Percentiles rank a stretch among this genome's conserved stretches.
These are phyloP conservation scores for Termitomyces sp. DNA, from an alignment of 768 basidiomycete genomes.

Conservation along the genomic window DNA sequence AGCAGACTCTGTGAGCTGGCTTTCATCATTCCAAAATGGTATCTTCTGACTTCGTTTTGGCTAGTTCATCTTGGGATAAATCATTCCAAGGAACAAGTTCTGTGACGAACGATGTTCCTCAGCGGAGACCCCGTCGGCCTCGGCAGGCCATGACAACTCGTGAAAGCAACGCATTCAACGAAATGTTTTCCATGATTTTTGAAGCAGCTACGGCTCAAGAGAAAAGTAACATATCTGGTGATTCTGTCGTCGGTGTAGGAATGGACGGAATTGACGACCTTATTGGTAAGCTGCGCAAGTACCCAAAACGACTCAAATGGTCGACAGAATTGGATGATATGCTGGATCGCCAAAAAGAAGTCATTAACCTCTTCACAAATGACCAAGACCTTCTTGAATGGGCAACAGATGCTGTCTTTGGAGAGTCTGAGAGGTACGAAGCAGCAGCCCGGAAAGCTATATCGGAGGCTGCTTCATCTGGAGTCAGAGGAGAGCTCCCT, in stretches of 20 bases:
- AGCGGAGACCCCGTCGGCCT: slow-evolving; percentile 17
- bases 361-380: slow-evolving; percentile 62
- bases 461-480: slow-evolving; percentile 20
- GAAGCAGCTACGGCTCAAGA: slow-evolving; percentile 39
- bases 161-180: slow-evolving; percentile 62
- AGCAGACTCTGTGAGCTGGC: background rate
- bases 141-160: slow-evolving; percentile 63
- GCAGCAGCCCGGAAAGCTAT: slow-evolving; percentile 38
- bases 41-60: background rate
- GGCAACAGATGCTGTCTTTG: slow-evolving; percentile 68
- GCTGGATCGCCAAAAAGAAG: slow-evolving; percentile 67
- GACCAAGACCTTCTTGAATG: slow-evolving; percentile 73
- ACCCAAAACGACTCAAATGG: slow-evolving; percentile 45
- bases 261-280: slow-evolving; percentile 39
- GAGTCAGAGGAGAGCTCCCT: slow-evolving; percentile 22
- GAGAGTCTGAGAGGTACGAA: slow-evolving; percentile 46
- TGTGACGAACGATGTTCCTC: slow-evolving; percentile 38
- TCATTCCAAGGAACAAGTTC: slow-evolving; percentile 30
- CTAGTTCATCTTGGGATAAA: slow-evolving; percentile 6
- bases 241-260: slow-evolving; percentile 16
- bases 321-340: slow-evolving; percentile 46
- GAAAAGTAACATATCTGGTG: slow-evolving; percentile 7
- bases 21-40: background rate
- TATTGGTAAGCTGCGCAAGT: slow-evolving; percentile 49
- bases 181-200: slow-evolving; percentile 73